These are phyloP conservation scores for Martensiomyces pterosporus DNA, from an alignment of 192 early-diverging fungal species.

Conservation along the genomic window DNA sequence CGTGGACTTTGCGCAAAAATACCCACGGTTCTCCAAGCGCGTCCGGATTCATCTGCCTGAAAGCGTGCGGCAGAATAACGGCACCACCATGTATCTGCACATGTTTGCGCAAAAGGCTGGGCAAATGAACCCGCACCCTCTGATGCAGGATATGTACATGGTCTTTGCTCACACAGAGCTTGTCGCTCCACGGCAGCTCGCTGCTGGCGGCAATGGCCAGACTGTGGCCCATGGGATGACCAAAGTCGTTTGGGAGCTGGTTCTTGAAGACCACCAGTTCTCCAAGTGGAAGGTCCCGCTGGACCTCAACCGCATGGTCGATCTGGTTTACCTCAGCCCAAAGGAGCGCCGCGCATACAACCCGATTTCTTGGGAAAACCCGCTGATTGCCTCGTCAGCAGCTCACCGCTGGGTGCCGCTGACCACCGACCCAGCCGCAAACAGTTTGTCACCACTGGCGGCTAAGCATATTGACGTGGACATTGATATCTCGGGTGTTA, in stretches of 20 bases:
- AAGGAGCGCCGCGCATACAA: constrained; percentile 10
- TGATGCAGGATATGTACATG: constrained; percentile 4
- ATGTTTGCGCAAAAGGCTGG: constrained; percentile 7
- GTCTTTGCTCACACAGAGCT: neutral
- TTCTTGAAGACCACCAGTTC: constrained; percentile 12
- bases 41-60: neutral
- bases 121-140: constrained; percentile 9
- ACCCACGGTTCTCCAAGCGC: neutral
- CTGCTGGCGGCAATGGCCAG: neutral
- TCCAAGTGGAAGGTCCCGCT: neutral
- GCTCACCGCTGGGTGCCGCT: neutral
- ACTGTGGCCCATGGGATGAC: neutral
- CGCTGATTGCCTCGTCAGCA: neutral
- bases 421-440: neutral
- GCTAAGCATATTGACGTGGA: neutral
- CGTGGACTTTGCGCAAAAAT: neutral
- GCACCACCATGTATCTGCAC: constrained; percentile 4
- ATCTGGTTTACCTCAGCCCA: constrained; percentile 5
- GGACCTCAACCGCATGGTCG: constrained; percentile 3
- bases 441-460: neutral
- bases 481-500: neutral
- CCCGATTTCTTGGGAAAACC: constrained; percentile 7
- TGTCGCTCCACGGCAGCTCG: neutral
- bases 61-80: neutral
- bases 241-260: constrained; percentile 7